These are phyloP conservation scores for Tuber borchii DNA, from an alignment of 495 filamentous ascomycete species.

Conservation along the genomic window DNA sequence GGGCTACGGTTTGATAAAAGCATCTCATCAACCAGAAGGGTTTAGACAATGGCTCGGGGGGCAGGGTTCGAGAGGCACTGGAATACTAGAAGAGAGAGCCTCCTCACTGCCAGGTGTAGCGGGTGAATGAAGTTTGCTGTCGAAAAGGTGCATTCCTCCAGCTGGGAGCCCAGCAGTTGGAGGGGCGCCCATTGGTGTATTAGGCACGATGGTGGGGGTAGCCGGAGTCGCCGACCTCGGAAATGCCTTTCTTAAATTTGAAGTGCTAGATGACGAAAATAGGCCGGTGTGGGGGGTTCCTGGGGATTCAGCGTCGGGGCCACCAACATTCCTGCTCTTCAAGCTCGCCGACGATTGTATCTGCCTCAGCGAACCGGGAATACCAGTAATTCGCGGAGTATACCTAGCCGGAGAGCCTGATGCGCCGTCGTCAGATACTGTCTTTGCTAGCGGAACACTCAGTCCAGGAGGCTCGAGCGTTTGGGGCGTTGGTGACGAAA, in stretches of 20 bases:
- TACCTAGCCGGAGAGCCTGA: slow-evolving; percentile 47
- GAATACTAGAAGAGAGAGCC: slow-evolving; percentile 48
- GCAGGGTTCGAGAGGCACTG: slow-evolving; percentile 80
- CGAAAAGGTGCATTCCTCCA: slow-evolving; percentile 74
- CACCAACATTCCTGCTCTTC: slow-evolving; percentile 59
- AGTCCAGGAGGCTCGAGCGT: slow-evolving; percentile 26
- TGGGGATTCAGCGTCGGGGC: slow-evolving; percentile 57
- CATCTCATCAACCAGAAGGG: slow-evolving; percentile 96
- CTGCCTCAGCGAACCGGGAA: slow-evolving; percentile 59
- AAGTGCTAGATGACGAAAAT: slow-evolving; percentile 53
- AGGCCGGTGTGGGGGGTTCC: slow-evolving; percentile 65
- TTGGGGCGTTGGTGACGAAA: slow-evolving; percentile 35
- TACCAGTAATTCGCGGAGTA: slow-evolving; percentile 50
- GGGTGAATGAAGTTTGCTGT: slow-evolving; percentile 72
- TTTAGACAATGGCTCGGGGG: slow-evolving; percentile 77
- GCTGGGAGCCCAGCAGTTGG: slow-evolving; percentile 48
- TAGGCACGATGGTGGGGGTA: slow-evolving; percentile 44
- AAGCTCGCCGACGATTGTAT: slow-evolving; percentile 72
- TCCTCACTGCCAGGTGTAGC: slow-evolving; percentile 57
- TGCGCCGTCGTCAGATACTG: slow-evolving; percentile 28
- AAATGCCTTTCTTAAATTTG: slow-evolving; percentile 40
- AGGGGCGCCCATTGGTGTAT: slow-evolving; percentile 43
- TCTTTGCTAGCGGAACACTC: slow-evolving; percentile 22
- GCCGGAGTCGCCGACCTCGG: slow-evolving; percentile 63
- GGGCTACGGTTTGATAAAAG: slow-evolving; percentile 83